Conservation (phyloP, 495 filamentous ascomycete species). For the Lasiosphaeria miniovina region DNA sequence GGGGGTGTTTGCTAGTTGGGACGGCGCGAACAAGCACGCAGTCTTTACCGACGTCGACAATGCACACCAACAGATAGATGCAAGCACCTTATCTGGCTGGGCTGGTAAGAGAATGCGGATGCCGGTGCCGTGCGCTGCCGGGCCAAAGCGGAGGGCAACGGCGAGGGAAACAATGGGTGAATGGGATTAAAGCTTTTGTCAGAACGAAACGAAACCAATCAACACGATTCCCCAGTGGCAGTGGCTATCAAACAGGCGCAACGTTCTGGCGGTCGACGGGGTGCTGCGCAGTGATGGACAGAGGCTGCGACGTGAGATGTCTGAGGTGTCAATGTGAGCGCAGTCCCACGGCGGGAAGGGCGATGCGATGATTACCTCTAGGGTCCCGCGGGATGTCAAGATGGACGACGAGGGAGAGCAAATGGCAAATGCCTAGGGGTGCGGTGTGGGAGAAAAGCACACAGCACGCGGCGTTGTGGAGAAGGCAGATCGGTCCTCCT, state of each 20-base stretch:
- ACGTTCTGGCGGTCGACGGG: constrained; percentile 12
- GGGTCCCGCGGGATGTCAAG: constrained; percentile 19
- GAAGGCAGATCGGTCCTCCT: constrained; percentile 25
- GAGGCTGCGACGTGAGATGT: constrained; percentile 35
- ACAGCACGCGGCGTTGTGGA: constrained; percentile 18
- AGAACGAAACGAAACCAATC: constrained; percentile 41
- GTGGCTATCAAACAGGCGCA: constrained; percentile 31
- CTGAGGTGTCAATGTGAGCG: constrained; percentile 21
- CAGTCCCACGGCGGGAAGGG: constrained; percentile 9
- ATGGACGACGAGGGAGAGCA: constrained; percentile 7
- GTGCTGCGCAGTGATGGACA: constrained; percentile 25
- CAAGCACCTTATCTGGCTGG: constrained; percentile 7
- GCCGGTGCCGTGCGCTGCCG: constrained; percentile 23
- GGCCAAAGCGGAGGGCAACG: constrained; percentile 18
- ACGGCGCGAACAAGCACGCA: constrained; percentile 13
- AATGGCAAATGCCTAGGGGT: not conserved
- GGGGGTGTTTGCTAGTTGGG: constrained; percentile 9
- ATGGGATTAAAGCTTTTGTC: constrained; percentile 39
- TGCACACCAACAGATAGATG: constrained; percentile 11
- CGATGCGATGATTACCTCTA: constrained; percentile 30
- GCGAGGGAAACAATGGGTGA: constrained; percentile 37
- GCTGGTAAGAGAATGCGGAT: constrained; percentile 9
- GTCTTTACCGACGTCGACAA: constrained; percentile 19
- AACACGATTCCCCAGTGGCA: constrained; percentile 35
- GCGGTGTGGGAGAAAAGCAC: not conserved